phyloP scores from a whole-genome alignment of 1,139 yeast species.

The Geotrichum klebahnii region DNA sequence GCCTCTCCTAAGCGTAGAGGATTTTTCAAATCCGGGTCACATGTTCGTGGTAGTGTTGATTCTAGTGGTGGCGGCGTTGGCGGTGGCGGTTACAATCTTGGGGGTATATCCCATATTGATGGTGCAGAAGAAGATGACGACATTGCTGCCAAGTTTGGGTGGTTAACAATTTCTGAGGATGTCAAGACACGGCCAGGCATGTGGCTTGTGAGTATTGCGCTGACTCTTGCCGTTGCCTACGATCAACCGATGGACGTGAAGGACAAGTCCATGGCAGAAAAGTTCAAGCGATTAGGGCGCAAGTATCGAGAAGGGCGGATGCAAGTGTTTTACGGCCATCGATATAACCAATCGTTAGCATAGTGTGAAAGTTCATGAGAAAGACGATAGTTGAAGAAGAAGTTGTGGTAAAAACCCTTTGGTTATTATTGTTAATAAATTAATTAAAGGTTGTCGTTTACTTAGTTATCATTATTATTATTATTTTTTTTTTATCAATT shows the following conservation, averaged over 20 bases:
- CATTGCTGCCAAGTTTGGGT: slow-evolving; percentile 15
- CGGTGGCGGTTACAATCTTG: not conserved
- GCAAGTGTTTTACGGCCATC: slow-evolving; percentile 14
- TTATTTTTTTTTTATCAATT: too few species aligned
- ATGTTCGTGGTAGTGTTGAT: too few species aligned
- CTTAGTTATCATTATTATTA: slow-evolving; percentile 12
- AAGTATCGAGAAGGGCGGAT: slow-evolving; percentile 14
- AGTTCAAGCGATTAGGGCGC: slow-evolving; percentile 15
- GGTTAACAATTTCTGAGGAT: slow-evolving; percentile 13
- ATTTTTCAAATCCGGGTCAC: not conserved
- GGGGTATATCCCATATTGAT: not conserved
- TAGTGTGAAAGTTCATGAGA: too few species aligned
- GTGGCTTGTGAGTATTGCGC: slow-evolving; percentile 14
- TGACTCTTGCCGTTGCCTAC: slow-evolving; percentile 19
- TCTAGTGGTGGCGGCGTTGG: not conserved
- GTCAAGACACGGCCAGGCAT: slow-evolving; percentile 11
- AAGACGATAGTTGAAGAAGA: too few species aligned
- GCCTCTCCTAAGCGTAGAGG: not conserved
- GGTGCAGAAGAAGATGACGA: not conserved
- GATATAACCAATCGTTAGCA: slow-evolving; percentile 2
- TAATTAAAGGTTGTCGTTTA: not conserved
- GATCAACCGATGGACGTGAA: slow-evolving; percentile 10
- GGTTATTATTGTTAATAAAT: too few species aligned
- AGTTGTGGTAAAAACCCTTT: too few species aligned
- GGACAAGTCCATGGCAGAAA: slow-evolving; percentile 12